Evolutionary conservation across 345 rosid genomes (phyloP).

Genomic region (Eucalyptus albens): DNA sequence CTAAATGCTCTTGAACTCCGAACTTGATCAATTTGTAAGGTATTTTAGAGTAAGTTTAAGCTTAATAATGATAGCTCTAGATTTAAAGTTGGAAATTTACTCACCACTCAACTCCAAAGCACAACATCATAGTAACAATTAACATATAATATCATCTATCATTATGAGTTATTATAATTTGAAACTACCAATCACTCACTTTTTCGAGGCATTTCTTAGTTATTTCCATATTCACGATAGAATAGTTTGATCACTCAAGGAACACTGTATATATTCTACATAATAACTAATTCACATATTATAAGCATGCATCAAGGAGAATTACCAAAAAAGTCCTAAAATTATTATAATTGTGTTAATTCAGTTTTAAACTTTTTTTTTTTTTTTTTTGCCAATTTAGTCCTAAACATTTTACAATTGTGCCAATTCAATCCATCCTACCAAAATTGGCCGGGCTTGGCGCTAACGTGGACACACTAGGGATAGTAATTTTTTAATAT

Average conservation of each 20-base stretch:
- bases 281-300: neutral
- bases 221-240: neutral
- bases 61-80: neutral
- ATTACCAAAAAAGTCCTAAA: too few species aligned
- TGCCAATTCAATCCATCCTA: too few species aligned
- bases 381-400: too few species aligned
- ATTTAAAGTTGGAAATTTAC: neutral
- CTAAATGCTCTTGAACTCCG: neutral
- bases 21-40: too few species aligned
- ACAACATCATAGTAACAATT: neutral
- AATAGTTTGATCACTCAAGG: neutral
- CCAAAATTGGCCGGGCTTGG: accelerated
- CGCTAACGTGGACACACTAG: accelerated
- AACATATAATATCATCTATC: neutral
- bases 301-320: neutral
- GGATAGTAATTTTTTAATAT: too few species aligned
- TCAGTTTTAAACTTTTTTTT: too few species aligned
- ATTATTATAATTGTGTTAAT: too few species aligned
- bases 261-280: too few species aligned
- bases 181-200: neutral
- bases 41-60: neutral
- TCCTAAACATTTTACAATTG: too few species aligned
- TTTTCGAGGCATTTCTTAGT: neutral
- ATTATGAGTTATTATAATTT: too few species aligned
- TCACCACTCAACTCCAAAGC: neutral